Evolutionary conservation across 78 protist species (phyloP).

Genomic region (Guillardia theta): DNA sequence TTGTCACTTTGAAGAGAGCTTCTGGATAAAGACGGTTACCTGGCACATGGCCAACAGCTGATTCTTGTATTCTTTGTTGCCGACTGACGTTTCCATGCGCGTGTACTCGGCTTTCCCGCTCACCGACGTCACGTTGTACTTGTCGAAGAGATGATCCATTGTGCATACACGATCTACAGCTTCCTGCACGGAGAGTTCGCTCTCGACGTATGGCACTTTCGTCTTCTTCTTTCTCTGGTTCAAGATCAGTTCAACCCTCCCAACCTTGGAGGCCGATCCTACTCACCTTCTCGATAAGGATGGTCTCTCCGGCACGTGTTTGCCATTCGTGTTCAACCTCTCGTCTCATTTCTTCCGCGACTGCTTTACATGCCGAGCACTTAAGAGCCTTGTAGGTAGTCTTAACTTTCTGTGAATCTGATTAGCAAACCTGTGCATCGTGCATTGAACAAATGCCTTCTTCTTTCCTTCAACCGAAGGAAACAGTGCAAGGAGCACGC

Average conservation of each 20-base stretch:
- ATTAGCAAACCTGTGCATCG: too few species aligned
- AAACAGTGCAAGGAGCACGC: too few species aligned
- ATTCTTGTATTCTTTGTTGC: background rate
- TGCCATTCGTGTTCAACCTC: background rate
- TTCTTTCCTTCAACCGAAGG: too few species aligned
- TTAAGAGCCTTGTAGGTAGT: background rate
- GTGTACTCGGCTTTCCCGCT: background rate
- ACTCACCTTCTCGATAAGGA: background rate
- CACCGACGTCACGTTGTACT: background rate
- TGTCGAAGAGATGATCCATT: background rate
- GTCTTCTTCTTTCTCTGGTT: background rate
- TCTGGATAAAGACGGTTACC: background rate
- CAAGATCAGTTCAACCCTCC: background rate
- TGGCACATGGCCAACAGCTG: background rate
- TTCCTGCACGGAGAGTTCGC: background rate
- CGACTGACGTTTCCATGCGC: background rate
- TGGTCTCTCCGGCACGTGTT: background rate
- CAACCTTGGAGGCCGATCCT: background rate
- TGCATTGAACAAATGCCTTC: too few species aligned
- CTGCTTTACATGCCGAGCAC: background rate
- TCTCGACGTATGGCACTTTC: background rate
- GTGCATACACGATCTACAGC: background rate
- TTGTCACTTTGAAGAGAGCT: background rate
- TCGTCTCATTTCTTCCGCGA: background rate
- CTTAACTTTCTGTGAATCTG: conserved; percentile 9